A percentile compares a stretch with the other conserved stretches of the same genome.
phyloP scores from a whole-genome alignment of 202 grass and related monocot species.

The Cymbopogon flexuosus region DNA sequence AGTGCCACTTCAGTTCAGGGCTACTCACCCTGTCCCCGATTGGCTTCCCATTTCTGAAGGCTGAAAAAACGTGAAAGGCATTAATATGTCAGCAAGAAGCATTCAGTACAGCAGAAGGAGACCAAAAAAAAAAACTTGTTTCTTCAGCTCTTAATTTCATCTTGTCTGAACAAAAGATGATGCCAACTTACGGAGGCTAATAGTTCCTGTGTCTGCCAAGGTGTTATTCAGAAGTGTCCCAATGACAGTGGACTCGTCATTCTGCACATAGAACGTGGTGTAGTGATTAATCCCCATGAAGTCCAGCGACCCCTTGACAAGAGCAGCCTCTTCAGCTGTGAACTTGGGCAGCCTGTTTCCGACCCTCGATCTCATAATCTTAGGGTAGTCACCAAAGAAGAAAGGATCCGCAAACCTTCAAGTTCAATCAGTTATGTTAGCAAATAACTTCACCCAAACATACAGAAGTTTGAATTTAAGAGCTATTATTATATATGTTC shows the following conservation, averaged over 20 bases:
- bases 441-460: neutral
- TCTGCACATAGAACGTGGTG: conserved; percentile 62
- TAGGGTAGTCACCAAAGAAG: conserved; percentile 88
- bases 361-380: conserved; percentile 59
- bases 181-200: conserved; percentile 61
- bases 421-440: neutral
- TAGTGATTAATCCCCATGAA: conserved; percentile 94
- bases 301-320: conserved; percentile 76
- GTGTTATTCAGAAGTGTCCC: conserved; percentile 49
- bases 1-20: too few relatives aligned
- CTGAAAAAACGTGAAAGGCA: conserved; percentile 26
- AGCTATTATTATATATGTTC: neutral
- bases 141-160: neutral
- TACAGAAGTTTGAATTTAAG: neutral
- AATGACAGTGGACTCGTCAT: conserved; percentile 50
- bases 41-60: conserved; percentile 52
- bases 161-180: neutral
- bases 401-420: conserved; percentile 82
- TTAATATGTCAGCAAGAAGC: neutral
- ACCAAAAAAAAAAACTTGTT: neutral
- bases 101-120: neutral
- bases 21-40: conserved; percentile 75
- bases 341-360: conserved; percentile 60
- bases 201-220: conserved; percentile 66
- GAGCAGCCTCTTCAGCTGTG: conserved; percentile 44